Base-by-base conservation (phyloP, 2,329 filamentous ascomycete genomes). In the Kalmusia sp. region DNA sequence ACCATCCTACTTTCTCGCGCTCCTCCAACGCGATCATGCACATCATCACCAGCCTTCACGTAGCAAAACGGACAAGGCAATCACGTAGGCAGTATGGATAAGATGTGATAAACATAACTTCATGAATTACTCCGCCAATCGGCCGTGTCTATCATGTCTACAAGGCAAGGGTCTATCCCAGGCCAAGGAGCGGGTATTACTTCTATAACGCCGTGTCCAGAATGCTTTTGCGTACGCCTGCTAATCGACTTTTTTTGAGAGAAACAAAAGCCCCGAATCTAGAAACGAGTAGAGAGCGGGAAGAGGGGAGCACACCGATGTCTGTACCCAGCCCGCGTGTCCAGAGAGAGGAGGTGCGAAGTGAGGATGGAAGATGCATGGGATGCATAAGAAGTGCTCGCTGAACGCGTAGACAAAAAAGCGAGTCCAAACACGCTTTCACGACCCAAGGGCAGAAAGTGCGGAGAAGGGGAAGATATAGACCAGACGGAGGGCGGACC, bases 71-170 rank as follows among this genome's bases (percentile, higher is more conserved):
- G n/a, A n/a, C n/a, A n/a, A n/a, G n/a, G n/a, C n/a, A n/a, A n/a
- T n/a, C n/a, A n/a, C n/a, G n/a, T n/a, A n/a, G n/a, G n/a, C n/a
- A n/a, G n/a, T n/a, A n/a, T n/a, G n/a, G n/a, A n/a, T n/a, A n/a
- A n/a, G n/a, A n/a, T n/a, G n/a, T n/a, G n/a, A 33, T n/a, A n/a
- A n/a, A 37, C 40, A 31, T 43, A 31, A 43, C 15, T 43, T 43
- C 40, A 30, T 43, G 22, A 41, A 43, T 43, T 43, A 43, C 27
- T 43, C 40, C 34, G 25, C n/a, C n/a, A 21, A 43, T 31, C 40
- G 25, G 31, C 38, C 27, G 25, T 43, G 11, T 43, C 40, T 43
- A 43, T 43, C 40, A 27, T 43, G 25, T 43, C 25, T 43, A 12
- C 15, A n/a, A n/a, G n/a, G 40, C 40, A 7, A n/a, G 8, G 17